A percentile compares a stretch with the other conserved stretches of the same genome.
Evolutionary conservation across 805 yeast genomes (phyloP).

Genomic region (Wickerhamiella shivajii): DNA sequence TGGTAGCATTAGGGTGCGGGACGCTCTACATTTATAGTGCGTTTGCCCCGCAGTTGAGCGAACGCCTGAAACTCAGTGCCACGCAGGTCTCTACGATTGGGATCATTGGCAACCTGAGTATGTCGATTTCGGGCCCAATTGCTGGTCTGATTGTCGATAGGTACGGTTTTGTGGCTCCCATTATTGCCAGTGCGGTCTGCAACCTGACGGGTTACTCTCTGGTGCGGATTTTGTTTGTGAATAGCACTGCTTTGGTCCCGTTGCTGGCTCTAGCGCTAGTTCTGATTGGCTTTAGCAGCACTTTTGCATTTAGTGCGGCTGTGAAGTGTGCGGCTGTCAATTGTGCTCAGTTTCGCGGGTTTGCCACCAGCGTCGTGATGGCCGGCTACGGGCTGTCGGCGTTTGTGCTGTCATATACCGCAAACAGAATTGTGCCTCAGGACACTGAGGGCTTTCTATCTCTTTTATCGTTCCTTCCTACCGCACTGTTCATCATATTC

Average conservation of each 20-base stretch:
- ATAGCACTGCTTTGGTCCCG: constrained; percentile 24
- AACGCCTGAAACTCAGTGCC: constrained; percentile 40
- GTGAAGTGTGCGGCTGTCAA: constrained; percentile 61
- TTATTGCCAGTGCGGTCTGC: constrained; percentile 35
- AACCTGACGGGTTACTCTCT: constrained; percentile 43
- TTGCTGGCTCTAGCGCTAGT: constrained; percentile 34
- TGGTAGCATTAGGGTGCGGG: constrained; percentile 30
- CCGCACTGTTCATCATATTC: constrained; percentile 32
- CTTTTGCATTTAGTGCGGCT: constrained; percentile 47
- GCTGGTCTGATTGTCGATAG: constrained; percentile 53
- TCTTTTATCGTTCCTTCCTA: constrained; percentile 29
- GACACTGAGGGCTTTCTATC: constrained; percentile 43
- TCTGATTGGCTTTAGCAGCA: constrained; percentile 54
- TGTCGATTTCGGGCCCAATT: constrained; percentile 50
- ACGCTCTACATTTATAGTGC: constrained; percentile 65
- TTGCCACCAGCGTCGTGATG: constrained; percentile 63
- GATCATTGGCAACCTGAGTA: constrained; percentile 51
- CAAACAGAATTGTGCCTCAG: constrained; percentile 38
- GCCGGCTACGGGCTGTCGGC: constrained; percentile 68
- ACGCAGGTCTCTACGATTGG: constrained; percentile 52
- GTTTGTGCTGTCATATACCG: constrained; percentile 44
- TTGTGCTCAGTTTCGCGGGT: constrained; percentile 53
- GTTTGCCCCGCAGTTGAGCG: constrained; percentile 63
- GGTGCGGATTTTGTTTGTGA: constrained; percentile 37
- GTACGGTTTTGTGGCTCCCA: constrained; percentile 41